A percentile compares a stretch with the other conserved stretches of the same genome.
phyloP scores from a whole-genome alignment of 2,329 filamentous ascomycete genomes.

The Colletotrichum cordylinicola region DNA sequence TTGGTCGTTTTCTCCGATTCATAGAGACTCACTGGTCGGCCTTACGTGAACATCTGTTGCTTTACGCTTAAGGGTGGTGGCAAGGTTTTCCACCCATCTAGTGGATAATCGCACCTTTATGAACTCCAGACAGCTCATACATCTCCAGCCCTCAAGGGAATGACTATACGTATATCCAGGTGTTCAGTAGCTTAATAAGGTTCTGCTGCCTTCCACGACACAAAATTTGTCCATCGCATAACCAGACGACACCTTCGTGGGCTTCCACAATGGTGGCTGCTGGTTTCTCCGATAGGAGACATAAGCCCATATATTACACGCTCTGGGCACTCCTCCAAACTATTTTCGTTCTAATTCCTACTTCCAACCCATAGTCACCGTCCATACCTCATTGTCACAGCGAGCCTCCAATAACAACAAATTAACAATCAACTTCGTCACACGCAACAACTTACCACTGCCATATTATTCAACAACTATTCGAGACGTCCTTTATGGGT shows the following conservation, averaged over 20 bases:
- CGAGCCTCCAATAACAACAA: not conserved
- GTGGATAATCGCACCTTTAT: not conserved
- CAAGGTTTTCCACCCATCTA: not conserved
- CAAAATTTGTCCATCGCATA: not conserved
- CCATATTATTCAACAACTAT: not conserved
- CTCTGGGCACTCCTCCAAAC: not conserved
- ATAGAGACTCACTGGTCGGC: not conserved
- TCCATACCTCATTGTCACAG: not conserved
- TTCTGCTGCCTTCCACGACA: not conserved
- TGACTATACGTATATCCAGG: not conserved
- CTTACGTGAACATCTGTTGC: not conserved
- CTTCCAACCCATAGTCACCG: not conserved
- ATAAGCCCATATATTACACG: not conserved
- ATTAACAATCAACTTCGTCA: not conserved
- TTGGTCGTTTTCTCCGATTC: not conserved
- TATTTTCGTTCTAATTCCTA: rapidly evolving
- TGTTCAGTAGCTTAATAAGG: not conserved
- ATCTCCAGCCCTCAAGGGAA: not conserved
- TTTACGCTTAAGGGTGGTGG: not conserved
- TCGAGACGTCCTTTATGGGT: not conserved
- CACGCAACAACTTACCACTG: not conserved
- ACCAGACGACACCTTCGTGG: not conserved
- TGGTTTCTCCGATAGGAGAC: not conserved
- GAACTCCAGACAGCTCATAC: not conserved
- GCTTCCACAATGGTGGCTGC: not conserved